Base-by-base conservation (phyloP, 768 basidiomycete genomes). In the Tricholomella constricta region DNA sequence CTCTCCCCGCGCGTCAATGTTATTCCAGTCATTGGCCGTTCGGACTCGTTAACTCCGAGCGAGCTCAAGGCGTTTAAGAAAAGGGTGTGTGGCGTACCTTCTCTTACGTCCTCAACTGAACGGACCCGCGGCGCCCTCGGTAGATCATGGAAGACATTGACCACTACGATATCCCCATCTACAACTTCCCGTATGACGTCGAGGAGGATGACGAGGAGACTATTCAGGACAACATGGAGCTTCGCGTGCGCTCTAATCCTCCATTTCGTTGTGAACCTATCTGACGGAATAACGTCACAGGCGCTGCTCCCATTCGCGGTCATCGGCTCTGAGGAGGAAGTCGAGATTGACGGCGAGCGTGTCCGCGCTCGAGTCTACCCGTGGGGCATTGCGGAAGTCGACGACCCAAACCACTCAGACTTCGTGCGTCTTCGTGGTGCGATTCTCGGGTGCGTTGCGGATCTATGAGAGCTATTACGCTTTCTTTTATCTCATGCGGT, bases 141-240 rank as follows among this genome's bases (percentile, higher is more conserved):
- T 55, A 91, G 89, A 84, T 94, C 55, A 92, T 93, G 89, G 92
- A 96, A 69, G 93, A 96, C 62, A 94, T 96, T 60, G 87, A 89
- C 62, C 77, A 91, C 75, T 92, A 92, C 70, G 81, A 85, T 52
- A 94, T 95, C 59, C 91, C 91, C 1, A 84, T 94, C 42, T 94
- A 94, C 76, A 94, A 94, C 77, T 95, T 95, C 81, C 92, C 92
- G 0, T 95, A 93, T 68, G 92, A 94, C 61, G 81, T 88, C 4
- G 93, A 96, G 63, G 93, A 96, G 70, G 93, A 96, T 61, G 93
- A 95, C 62, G 89, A 93, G 65, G 92, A 94, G 41, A 94, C 92
- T 5, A 89, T 96, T 56, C 79, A 82, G 55, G 92, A 94, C 69
- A 94, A 94, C 69, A 84, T 84, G 69, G 91, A 94, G 70, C 78